Base-by-base conservation (phyloP, 1,139 yeast species). In the Lodderomyces parapsilosis region DNA sequence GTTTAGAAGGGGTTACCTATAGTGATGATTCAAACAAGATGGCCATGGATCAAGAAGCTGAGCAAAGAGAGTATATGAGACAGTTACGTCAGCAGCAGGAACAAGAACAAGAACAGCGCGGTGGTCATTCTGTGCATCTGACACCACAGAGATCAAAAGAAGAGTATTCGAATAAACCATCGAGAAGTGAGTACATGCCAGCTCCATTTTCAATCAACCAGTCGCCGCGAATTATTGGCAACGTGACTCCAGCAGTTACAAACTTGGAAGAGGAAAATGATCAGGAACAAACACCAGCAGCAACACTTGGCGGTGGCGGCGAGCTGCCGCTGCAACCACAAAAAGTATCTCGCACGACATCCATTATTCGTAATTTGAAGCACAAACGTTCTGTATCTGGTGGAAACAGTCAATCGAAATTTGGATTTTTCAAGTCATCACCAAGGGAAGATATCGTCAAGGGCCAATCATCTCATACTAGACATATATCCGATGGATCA, bases 301-400 rank as follows among this genome's bases (percentile, higher is more conserved):
- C n/a, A n/a, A n/a, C n/a, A n/a, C n/a, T n/a, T n/a, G n/a, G n/a
- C n/a, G n/a, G n/a, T n/a, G n/a, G n/a, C n/a, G 15, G n/a, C 9
- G 27, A 37, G 11, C 36, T 30, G 22, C 41, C 36, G 22, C 40
- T 30, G 24, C 44, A 43, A 18, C 39, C 40, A 28, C 42, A 40
- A 31, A 24, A 33, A 10, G 2, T 39, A n/a, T 32, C 37, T 6
- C 43, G 50, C 27, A 45, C 43, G 18, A 38, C 48, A 15, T 71
- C 71, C 17, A 62, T 64, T 42, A 52, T 62, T 18, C 42, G 51
- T 42, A 59, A 65, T 28, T 57, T 71, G 44, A 68, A 65, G 43
- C 78, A 73, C 51, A 72, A 71, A 51, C 54, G 78, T 23, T 68
- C 76, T 6, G 55, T 58, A 4, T 70, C 76, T 23, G 74, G 74